A percentile compares a stretch with the other conserved stretches of the same genome.
phyloP scores from a whole-genome alignment of 768 basidiomycete genomes.

The Lyophyllum shimeji region DNA sequence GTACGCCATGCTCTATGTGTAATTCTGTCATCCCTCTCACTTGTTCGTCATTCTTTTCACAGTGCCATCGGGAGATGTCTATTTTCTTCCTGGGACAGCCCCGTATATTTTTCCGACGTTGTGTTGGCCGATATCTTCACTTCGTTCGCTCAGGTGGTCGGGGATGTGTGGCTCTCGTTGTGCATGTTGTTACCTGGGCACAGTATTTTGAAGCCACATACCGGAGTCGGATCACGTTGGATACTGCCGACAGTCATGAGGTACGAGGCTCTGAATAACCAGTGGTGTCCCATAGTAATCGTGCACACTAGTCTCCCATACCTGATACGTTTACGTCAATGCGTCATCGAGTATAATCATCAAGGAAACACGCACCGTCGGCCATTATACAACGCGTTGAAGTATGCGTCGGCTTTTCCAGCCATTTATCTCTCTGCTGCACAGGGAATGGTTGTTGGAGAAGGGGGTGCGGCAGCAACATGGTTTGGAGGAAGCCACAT shows the following conservation, averaged over 20 bases:
- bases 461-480: constrained; percentile 45
- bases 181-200: constrained; percentile 87
- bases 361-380: constrained; percentile 63
- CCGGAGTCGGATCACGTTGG: constrained; percentile 67
- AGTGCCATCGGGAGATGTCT: constrained; percentile 79
- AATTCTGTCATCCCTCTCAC: neutral
- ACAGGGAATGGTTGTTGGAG: constrained; percentile 70
- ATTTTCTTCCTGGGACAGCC: constrained; percentile 54
- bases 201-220: constrained; percentile 64
- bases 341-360: constrained; percentile 77
- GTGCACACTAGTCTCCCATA: constrained; percentile 69
- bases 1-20: constrained; percentile 47
- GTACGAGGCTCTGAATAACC: constrained; percentile 38
- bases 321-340: constrained; percentile 90
- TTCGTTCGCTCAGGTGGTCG: constrained; percentile 94
- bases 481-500: constrained; percentile 80
- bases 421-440: constrained; percentile 94
- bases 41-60: neutral
- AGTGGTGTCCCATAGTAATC: constrained; percentile 3
- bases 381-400: constrained; percentile 87
- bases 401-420: constrained; percentile 96
- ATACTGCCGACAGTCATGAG: constrained; percentile 85
- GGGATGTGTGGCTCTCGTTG: constrained; percentile 88
- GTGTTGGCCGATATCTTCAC: constrained; percentile 95
- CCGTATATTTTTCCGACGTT: constrained; percentile 87